Conservation (phyloP, 305 asterid genomes). For the Fraxinus angustifolia region DNA sequence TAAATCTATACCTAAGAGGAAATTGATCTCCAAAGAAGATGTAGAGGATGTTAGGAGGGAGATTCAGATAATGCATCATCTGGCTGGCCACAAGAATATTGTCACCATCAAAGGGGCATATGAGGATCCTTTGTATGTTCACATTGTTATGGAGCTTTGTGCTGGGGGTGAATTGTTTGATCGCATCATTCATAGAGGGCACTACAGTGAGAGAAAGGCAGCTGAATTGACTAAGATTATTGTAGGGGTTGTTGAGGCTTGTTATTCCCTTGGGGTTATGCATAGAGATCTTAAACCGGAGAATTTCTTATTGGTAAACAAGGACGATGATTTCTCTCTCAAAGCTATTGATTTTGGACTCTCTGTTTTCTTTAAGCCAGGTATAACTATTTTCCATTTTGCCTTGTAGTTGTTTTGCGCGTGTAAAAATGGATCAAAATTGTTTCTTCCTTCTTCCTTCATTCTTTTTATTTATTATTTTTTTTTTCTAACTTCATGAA, state of each 20-base stretch:
- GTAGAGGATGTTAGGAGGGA: conserved; percentile 91
- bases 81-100: conserved; percentile 81
- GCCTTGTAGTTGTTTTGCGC: background rate
- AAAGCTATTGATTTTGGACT: conserved; percentile 94
- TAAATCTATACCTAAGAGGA: conserved; percentile 84
- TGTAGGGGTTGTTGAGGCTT: conserved; percentile 88
- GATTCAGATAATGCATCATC: conserved; percentile 93
- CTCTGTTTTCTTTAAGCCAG: conserved; percentile 95
- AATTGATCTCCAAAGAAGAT: conserved; percentile 73
- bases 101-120: conserved; percentile 89
- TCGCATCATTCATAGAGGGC: conserved; percentile 84
- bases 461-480: too few relatives aligned
- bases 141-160: conserved; percentile 92
- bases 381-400: conserved; percentile 23
- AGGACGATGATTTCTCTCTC: conserved; percentile 83
- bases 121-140: conserved; percentile 75
- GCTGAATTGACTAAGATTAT: conserved; percentile 80
- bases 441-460: background rate
- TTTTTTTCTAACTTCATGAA: conserved; percentile 14
- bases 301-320: conserved; percentile 82
- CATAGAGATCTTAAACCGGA: conserved; percentile 93
- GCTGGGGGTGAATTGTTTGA: conserved; percentile 93
- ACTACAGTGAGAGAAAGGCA: conserved; percentile 82
- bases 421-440: background rate
- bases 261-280: conserved; percentile 94